A percentile compares a stretch with the other conserved stretches of the same genome.
phyloP scores from a whole-genome alignment of 2,329 filamentous ascomycete genomes.

The Didymella segeticola region DNA sequence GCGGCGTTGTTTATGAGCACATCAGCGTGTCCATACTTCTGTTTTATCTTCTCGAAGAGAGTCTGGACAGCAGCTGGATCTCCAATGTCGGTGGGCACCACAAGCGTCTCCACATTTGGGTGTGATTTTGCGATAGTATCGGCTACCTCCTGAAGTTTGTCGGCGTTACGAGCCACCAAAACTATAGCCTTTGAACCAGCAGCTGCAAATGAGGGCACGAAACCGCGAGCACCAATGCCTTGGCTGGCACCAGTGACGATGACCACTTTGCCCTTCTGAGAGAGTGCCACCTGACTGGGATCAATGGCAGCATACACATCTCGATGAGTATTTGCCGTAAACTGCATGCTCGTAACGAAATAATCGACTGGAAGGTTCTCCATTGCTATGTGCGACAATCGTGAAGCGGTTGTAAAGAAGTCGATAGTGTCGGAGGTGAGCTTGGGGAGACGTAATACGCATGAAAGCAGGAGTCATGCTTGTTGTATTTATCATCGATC shows the following conservation, averaged over 20 bases:
- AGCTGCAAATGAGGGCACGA: conserved; percentile 48
- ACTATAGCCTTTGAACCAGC: conserved; percentile 47
- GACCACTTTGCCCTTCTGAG: conserved; percentile 47
- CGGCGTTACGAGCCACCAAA: conserved; percentile 39
- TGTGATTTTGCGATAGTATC: conserved; percentile 38
- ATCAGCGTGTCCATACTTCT: conserved; percentile 31
- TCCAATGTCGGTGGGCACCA: conserved; percentile 40
- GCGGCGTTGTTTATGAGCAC: conserved; percentile 34
- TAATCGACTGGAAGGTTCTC: conserved; percentile 25
- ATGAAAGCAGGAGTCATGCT: background rate
- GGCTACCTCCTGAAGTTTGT: conserved; percentile 35
- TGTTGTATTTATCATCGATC: background rate
- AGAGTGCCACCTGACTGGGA: conserved; percentile 40
- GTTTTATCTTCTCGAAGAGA: conserved; percentile 29
- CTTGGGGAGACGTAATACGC: too few relatives aligned
- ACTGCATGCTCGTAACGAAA: conserved; percentile 24
- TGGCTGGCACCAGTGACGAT: conserved; percentile 54
- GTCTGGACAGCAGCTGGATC: conserved; percentile 28
- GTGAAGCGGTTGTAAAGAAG: background rate
- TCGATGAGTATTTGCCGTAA: conserved; percentile 34
- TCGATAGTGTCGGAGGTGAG: too few relatives aligned
- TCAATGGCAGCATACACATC: conserved; percentile 52
- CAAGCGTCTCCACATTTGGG: conserved; percentile 39
- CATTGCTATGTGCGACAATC: conserved; percentile 1
- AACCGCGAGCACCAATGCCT: conserved; percentile 47